Evolutionary conservation across 495 filamentous ascomycete species (phyloP), one percentile per base, ranked within the genome.

Genomic region (Xylaria bambusicola): DNA sequence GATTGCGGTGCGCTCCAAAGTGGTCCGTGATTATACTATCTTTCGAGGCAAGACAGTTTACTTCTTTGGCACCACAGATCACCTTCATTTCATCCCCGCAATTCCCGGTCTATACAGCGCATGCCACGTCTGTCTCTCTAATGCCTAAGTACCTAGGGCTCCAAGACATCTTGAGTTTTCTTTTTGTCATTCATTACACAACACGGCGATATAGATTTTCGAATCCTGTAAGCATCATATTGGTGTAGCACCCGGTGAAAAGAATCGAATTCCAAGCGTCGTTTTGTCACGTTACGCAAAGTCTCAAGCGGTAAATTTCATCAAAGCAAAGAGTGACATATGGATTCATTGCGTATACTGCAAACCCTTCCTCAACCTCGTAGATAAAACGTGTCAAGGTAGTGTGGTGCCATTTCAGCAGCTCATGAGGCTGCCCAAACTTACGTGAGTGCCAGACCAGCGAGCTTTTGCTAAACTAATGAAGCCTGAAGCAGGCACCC

Each of bases 351-450:
- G 15, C 20, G 12, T 6, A 44, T 44, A 21, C 26, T 10, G 21
- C 13, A 15, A 31, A 17, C 26, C n/a, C n/a, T n/a, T n/a, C n/a
- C n/a, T n/a, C n/a, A n/a, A n/a, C n/a, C n/a, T n/a, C n/a, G n/a
- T n/a, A n/a, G n/a, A 44, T 20, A 23, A 33, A 41, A 54, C 52
- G 52, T 54, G 52, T 54, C 52, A 29, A 41, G 21, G 38, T 18
- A 29, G 8, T 21, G 35, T 44, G 38, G 52, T 10, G 52, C 52
- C 38, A 31, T 8, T 54, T 44, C 3, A 35, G 15, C 38, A 18
- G 10, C 21, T 13, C 10, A 31, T 36, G 38, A 53, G 38, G 38
- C 38, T 31, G 52, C 38, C 52, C 52, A 54, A 54, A 17, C n/a
- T n/a, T 44, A 21, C 40, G 24, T 40, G 29, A 23, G 20, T 12